Base-by-base conservation (phyloP, 1,139 yeast genomes). In the Sugiyamaella pinicola region DNA sequence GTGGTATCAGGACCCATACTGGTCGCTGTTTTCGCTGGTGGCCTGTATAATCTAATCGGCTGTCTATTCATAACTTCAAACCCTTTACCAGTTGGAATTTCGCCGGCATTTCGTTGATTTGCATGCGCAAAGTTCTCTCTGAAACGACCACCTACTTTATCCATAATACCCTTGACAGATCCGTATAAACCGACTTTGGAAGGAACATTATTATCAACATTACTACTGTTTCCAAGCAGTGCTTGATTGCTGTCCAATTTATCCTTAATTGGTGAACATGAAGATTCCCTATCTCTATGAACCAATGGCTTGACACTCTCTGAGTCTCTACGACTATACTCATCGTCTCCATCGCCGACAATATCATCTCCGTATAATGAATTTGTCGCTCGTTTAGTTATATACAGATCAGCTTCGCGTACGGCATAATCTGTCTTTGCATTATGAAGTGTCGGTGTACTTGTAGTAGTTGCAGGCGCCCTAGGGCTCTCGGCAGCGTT, bases 321-420 rank as follows among this genome's bases (percentile, higher is more conserved):
- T 4, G 47, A 35, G n/a, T 54, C 55, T 29, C 44, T 22, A 31
- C 33, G 52, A 31, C 51, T 42, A 18, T 51, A 46, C 7, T 56
- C 57, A 18, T 52, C 52, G 28, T 57, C 59, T 10, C 46, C 55
- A 9, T 47, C 50, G 8, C 37, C 41, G 21, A 13, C 13, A 6
- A 17, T 41, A 4, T 57, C 61, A 17, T 55, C 55, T 26, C 26
- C 54, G 13, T 38, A 35, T 45, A 48, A 28, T 26, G 54, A 35
- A 22, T 41, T 29, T 9, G 58, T 47, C 12, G 49, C 53, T 15
- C 61, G 47, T 40, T 64, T 62, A 21, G 64, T 60, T 50, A 59
- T 64, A 53, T 69, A 69, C 43, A 69, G 60, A 49, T 69, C 73
- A 1, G 73, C 67, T 51, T 69, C 73, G 7, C 73, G 63, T 6